A percentile compares a stretch with the other conserved stretches of the same genome.
phyloP scores from a whole-genome alignment of 2,329 filamentous ascomycete genomes.

The Thielaviopsis populi region DNA sequence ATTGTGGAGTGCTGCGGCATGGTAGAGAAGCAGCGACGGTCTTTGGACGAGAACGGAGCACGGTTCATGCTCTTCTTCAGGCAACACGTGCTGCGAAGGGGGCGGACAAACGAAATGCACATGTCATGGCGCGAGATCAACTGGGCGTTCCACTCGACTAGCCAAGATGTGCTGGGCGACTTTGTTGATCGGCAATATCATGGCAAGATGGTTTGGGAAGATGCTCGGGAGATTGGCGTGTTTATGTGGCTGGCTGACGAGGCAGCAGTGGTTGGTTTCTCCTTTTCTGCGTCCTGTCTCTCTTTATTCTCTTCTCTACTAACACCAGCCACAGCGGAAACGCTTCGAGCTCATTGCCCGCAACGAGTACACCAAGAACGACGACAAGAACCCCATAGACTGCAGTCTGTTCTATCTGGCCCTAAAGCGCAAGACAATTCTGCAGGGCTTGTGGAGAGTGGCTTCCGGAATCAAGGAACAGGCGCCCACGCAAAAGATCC shows the following conservation, averaged over 20 bases:
- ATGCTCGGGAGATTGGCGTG: conserved; percentile 72
- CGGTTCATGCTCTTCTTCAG: conserved; percentile 80
- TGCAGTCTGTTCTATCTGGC: conserved; percentile 88
- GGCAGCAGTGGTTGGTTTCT: conserved; percentile 51
- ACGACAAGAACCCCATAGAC: conserved; percentile 77
- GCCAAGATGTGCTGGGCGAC: conserved; percentile 80
- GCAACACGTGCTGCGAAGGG: conserved; percentile 58
- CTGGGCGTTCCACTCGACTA: conserved; percentile 71
- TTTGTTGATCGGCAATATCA: conserved; percentile 69
- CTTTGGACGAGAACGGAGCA: conserved; percentile 79
- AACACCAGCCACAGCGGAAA: conserved; percentile 20
- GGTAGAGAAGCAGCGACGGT: conserved; percentile 73
- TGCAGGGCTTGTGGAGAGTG: conserved; percentile 90
- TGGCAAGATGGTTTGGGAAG: conserved; percentile 66
- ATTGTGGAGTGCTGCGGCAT: conserved; percentile 72
- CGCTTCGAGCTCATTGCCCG: conserved; percentile 73
- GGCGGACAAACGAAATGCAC: conserved; percentile 46
- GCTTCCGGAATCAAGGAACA: conserved; percentile 83
- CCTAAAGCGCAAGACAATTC: conserved; percentile 73
- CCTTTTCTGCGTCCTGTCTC: too few species aligned
- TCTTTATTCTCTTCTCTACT: not conserved
- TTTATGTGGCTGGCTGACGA: conserved; percentile 88
- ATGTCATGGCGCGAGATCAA: conserved; percentile 68
- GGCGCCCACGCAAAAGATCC: conserved; percentile 56
- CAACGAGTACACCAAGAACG: conserved; percentile 80